Percentiles rank a stretch among this genome's conserved stretches.
Evolutionary conservation across 2,329 filamentous ascomycete species (phyloP).

Genomic region (Phyllosticta paracitricarpa): DNA sequence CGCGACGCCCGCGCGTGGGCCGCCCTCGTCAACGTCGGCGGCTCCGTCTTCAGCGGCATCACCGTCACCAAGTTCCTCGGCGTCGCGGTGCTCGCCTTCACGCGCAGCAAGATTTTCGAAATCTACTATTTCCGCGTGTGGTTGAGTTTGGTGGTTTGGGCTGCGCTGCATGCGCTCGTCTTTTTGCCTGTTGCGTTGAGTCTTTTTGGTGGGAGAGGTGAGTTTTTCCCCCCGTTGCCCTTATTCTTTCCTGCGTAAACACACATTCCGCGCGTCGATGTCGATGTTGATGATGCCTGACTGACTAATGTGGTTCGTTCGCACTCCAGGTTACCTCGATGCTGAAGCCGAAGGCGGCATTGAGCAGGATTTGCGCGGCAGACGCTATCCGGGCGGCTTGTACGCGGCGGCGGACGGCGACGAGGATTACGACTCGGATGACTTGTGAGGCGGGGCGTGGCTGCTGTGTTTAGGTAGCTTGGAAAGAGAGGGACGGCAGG

Average conservation of each 20-base stretch:
- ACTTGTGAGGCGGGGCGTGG: conserved; percentile 21
- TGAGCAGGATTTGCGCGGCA: conserved; percentile 75
- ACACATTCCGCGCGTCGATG: no score
- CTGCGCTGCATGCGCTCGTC: conserved; percentile 76
- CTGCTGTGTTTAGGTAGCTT: no score
- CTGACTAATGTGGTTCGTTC: neutral
- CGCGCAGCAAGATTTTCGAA: conserved; percentile 95
- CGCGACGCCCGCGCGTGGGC: conserved; percentile 85
- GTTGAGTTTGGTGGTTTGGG: conserved; percentile 83
- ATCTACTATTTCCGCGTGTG: conserved; percentile 98
- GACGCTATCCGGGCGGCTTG: conserved; percentile 66
- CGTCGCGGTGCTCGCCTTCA: conserved; percentile 87
- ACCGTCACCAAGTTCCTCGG: conserved; percentile 92
- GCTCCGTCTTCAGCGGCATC: conserved; percentile 90
- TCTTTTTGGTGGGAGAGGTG: conserved; percentile 69
- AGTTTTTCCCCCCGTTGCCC: conserved; percentile 4
- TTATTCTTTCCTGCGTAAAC: neutral
- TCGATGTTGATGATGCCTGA: no score
- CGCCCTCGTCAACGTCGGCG: conserved; percentile 86
- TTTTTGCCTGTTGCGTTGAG: conserved; percentile 87
- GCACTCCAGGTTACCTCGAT: conserved; percentile 62
- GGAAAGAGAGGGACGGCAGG: no score
- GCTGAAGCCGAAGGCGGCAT: conserved; percentile 79
- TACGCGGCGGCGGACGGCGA: conserved; percentile 41
- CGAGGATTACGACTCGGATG: conserved; percentile 67